Percentiles rank a stretch among this genome's conserved stretches.
phyloP scores from a whole-genome alignment of 2,329 filamentous ascomycete genomes.

The Cytospora piceicola region DNA sequence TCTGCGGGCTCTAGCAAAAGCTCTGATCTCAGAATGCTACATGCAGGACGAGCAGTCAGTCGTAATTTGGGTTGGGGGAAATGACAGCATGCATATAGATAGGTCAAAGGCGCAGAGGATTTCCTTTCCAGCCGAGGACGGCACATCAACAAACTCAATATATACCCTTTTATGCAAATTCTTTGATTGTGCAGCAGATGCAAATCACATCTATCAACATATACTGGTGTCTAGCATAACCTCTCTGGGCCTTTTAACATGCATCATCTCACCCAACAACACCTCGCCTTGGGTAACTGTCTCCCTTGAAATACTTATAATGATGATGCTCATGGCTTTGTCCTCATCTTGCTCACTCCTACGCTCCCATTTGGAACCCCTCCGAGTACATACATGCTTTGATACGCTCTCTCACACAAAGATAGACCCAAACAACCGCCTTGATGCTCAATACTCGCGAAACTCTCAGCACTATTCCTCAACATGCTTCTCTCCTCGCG shows the following conservation, averaged over 20 bases:
- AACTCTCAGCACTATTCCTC: not conserved
- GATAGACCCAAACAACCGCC: not conserved
- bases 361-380: not conserved
- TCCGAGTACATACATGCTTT: not conserved
- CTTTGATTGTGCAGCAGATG: conserved; percentile 12
- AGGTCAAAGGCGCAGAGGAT: not conserved
- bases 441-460: not conserved
- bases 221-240: conserved; percentile 13
- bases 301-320: conserved; percentile 21
- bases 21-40: not conserved
- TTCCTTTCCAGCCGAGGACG: not conserved
- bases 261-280: conserved; percentile 23
- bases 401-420: not conserved
- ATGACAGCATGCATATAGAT: not conserved
- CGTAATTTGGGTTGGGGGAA: not conserved
- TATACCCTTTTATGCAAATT: conserved; percentile 17
- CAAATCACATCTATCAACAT: conserved; percentile 16
- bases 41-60: not conserved
- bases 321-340: conserved; percentile 9
- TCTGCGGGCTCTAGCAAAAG: not conserved
- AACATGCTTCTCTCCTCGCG: conserved; percentile 8
- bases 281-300: conserved; percentile 24
- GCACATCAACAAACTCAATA: not conserved
- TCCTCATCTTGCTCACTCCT: conserved; percentile 14
- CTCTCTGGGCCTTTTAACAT: conserved; percentile 4